These are phyloP conservation scores for Pseudogymnoascus sp. DNA, from an alignment of 2,329 filamentous ascomycete genomes.

Conservation along the genomic window DNA sequence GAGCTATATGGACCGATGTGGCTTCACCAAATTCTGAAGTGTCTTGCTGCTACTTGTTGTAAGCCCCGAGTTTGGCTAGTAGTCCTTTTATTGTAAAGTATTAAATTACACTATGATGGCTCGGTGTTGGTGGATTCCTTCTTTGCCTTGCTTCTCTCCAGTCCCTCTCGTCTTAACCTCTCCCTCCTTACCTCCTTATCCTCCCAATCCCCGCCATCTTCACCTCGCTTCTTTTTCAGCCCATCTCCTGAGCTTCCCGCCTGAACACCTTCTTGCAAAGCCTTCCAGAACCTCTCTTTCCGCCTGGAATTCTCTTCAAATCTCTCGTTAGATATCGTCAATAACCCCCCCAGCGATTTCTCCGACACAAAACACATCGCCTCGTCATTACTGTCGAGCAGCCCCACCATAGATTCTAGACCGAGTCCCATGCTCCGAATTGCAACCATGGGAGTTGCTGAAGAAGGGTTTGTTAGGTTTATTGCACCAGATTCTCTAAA, in stretches of 20 bases:
- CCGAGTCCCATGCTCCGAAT: conserved; percentile 76
- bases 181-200: conserved; percentile 44
- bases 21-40: not conserved
- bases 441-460: conserved; percentile 65
- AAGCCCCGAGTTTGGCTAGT: not conserved
- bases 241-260: conserved; percentile 16
- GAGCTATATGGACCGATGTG: not conserved
- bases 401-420: conserved; percentile 73
- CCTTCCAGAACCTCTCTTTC: conserved; percentile 55
- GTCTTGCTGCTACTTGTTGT: not conserved
- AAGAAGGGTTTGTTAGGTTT: conserved; percentile 42
- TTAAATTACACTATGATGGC: not conserved
- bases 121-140: not conserved
- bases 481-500: conserved; percentile 87
- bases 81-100: not conserved
- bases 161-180: conserved; percentile 51
- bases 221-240: conserved; percentile 23
- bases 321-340: conserved; percentile 65
- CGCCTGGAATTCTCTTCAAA: conserved; percentile 63
- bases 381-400: conserved; percentile 23
- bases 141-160: conserved; percentile 38
- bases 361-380: conserved; percentile 53
- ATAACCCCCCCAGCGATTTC: conserved; percentile 59
- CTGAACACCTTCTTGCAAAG: conserved; percentile 24
- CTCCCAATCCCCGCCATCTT: conserved; percentile 45